Base-by-base conservation (phyloP, 2,329 filamentous ascomycete species). In the Apiospora marii region DNA sequence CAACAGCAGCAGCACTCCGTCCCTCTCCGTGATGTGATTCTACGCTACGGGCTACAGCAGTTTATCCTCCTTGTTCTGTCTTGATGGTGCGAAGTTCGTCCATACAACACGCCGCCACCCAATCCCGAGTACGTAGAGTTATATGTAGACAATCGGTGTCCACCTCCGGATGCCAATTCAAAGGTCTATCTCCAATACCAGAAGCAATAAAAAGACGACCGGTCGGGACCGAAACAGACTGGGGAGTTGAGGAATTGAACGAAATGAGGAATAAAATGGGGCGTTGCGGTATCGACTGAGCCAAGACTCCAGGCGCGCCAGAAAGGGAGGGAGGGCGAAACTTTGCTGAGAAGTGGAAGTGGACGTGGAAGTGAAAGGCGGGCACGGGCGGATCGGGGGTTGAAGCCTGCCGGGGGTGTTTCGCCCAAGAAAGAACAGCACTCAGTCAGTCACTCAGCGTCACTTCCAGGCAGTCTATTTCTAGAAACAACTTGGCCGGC, bases 361-460 rank as follows among this genome's bases (percentile, higher is more conserved):
- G 58, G 58, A 64, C 58, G 58, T 64, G 58, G 58, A 64, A 64
- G 58, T 64, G 58, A 64, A 70, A 51, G 49, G 68, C 68, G 68
- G 68, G 68, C 68, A 70, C 68, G 68, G 68, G 68, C 68, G 68
- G 68, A 70, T 70, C 68, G 68, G 68, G 68, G 48, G 68, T 70
- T 37, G 68, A 70, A 70, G 68, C 46, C 46, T 53, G 46, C 48
- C 68, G 68, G 46, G 48, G 48, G 67, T 46, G 44, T 69, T 69
- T 49, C 67, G 67, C 58, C 58, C 58, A 64, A 41, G 58, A 58
- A 10, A 64, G 67, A 19, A 44, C 41, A 68, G 16, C 19, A 4
- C 6, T 48, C 13, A 30, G 16, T 48, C 67, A 27, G 24, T 34
- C 67, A 27, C 41, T 48, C 67, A 27, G 41, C 16, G 10, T 68